These are phyloP conservation scores for Papilionanthe hybrid DNA, from an alignment of 116 monocot species.

Conservation along the genomic window DNA sequence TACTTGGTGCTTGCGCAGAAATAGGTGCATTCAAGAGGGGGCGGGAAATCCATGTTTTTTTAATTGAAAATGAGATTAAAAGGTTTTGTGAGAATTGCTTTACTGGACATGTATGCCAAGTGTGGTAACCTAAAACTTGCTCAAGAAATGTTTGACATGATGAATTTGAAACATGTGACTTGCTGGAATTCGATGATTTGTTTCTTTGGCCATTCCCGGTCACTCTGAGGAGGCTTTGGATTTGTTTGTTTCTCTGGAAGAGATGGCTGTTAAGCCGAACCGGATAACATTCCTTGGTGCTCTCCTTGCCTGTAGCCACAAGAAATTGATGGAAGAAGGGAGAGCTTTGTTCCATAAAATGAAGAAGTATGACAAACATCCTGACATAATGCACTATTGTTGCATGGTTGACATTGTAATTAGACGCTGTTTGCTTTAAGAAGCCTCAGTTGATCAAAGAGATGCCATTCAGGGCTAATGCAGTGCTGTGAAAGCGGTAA, in stretches of 20 bases:
- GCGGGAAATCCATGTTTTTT: constrained; percentile 20
- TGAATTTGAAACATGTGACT: constrained; percentile 59
- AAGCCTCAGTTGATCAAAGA: constrained; percentile 49
- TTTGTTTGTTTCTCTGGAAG: constrained; percentile 52
- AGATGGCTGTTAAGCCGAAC: constrained; percentile 34
- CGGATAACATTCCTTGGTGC: constrained; percentile 56
- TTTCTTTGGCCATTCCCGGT: constrained; percentile 52
- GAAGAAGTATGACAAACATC: constrained; percentile 36
- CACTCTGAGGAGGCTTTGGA: constrained; percentile 51
- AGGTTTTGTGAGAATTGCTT: constrained; percentile 61
- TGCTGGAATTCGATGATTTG: constrained; percentile 86
- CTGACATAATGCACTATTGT: constrained; percentile 67
- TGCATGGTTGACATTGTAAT: constrained; percentile 78
- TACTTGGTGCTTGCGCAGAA: constrained; percentile 54
- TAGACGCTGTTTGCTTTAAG: constrained; percentile 42
- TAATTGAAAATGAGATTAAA: constrained; percentile 25
- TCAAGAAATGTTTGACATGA: constrained; percentile 45
- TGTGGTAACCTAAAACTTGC: constrained; percentile 50
- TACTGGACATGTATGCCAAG: constrained; percentile 85
- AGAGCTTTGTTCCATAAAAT: constrained; percentile 41
- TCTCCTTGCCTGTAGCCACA: no score
- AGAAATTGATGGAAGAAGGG: constrained; percentile 51
- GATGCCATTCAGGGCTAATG: constrained; percentile 41
- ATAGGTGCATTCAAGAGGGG: constrained; percentile 29
- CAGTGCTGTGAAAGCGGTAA: constrained; percentile 49